phyloP scores from a whole-genome alignment of 2,329 filamentous ascomycete genomes.

The Colletotrichum lindemuthianum region DNA sequence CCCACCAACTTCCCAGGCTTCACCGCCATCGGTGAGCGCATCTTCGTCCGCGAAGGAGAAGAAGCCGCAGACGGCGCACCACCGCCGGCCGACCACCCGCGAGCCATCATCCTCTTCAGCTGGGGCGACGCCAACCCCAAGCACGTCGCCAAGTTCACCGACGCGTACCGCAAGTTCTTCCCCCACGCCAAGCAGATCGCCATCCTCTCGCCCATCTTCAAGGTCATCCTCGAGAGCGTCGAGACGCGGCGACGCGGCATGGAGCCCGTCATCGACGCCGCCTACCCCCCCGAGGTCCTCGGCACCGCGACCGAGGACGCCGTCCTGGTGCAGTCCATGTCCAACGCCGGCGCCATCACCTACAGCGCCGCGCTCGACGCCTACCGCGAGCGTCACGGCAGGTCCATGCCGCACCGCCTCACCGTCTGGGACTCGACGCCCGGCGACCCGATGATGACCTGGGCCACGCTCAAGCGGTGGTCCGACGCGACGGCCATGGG shows the following conservation, averaged over 20 bases:
- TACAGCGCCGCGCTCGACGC: slow-evolving; percentile 60
- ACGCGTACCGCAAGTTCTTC: slow-evolving; percentile 61
- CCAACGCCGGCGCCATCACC: slow-evolving; percentile 67
- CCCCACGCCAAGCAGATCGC: slow-evolving; percentile 62
- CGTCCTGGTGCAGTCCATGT: slow-evolving; percentile 65
- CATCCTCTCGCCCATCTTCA: slow-evolving; percentile 60
- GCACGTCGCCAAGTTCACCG: slow-evolving; percentile 65
- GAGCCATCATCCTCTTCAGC: slow-evolving; percentile 62
- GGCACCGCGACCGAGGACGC: slow-evolving; percentile 33
- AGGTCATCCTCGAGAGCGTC: slow-evolving; percentile 55
- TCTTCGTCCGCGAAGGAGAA: slow-evolving; percentile 55
- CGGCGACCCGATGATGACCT: slow-evolving; percentile 54
- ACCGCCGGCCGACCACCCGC: slow-evolving; percentile 46
- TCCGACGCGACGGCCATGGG: slow-evolving; percentile 63
- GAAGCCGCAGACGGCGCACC: slow-evolving; percentile 35
- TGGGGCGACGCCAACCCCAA: slow-evolving; percentile 67
- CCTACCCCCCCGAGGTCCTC: slow-evolving; percentile 42
- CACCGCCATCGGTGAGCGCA: slow-evolving; percentile 56
- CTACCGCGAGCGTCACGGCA: slow-evolving; percentile 50
- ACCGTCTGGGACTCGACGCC: slow-evolving; percentile 64
- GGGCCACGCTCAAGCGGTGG: slow-evolving; percentile 59
- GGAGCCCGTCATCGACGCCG: slow-evolving; percentile 54
- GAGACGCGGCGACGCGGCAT: slow-evolving; percentile 56
- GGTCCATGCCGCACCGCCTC: slow-evolving; percentile 58
- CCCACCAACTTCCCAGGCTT: slow-evolving; percentile 53